Base-by-base conservation (phyloP, 2,329 filamentous ascomycete species). In the Lasiodiplodia sp. region DNA sequence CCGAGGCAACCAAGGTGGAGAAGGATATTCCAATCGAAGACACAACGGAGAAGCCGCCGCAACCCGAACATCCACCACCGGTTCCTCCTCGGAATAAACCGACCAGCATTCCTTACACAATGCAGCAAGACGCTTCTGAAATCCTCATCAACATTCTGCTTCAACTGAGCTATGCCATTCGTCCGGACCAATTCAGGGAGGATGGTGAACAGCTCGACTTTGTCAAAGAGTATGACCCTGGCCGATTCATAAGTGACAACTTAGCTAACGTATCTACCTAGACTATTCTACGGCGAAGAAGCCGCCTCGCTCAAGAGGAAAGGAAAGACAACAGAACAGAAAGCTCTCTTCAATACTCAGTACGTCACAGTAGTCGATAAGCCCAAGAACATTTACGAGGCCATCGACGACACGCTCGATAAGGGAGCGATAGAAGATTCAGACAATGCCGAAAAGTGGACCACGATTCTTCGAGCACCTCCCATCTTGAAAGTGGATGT, bases 141-240 rank as follows among this genome's bases (percentile, higher is more conserved):
- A 95, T 97, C 56, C 94, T 97, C 82, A 93, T 93, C 69, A 96
- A 95, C 74, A 92, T 97, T 31, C 88, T 97, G 69, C 94, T 95
- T 75, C 91, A 96, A 63, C 84, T 97, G n/a, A 92, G 96, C 75
- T 94, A 92, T 65, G 94, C 95, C 2, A 94, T 98, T 75, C 89
- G 87, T 68, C 87, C 93, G 6, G 86, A 86, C n/a, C 87, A 86
- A 3, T 82, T 87, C 40, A 88, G 92, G 68, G 81, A 85, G 7
- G 86, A 89, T 55, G 91, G 91, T 3, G 91, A 96, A 71, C 95
- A 97, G 78, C 82, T 89, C 23, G 96, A 98, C 77, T 85, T 88
- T 68, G 88, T 97, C 71, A 93, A 93, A 79, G 84, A 92, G 44
- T 38, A 47, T 21, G 44, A 14, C n/a, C 11, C 8, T 21, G 8